Percentiles rank a stretch among this genome's conserved stretches.
Evolutionary conservation across 2,329 filamentous ascomycete species (phyloP).

Genomic region (Rhinocladiella similis): DNA sequence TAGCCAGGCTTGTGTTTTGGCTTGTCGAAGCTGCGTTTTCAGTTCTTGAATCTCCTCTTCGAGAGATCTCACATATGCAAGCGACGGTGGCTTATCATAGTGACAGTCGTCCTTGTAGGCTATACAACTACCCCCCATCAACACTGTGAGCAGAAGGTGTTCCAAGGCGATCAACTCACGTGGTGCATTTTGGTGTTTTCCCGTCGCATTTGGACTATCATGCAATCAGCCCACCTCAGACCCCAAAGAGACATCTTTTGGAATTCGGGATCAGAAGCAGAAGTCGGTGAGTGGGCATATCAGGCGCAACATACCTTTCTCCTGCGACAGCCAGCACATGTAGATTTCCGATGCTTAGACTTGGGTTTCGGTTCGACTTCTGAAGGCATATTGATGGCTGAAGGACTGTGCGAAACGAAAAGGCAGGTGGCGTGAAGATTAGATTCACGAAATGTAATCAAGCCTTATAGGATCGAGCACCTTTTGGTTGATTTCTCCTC

Average conservation of each 20-base stretch:
- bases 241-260: not conserved
- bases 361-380: constrained; percentile 25
- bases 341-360: constrained; percentile 29
- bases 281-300: not conserved
- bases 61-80: constrained; percentile 29
- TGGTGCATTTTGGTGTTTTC: constrained; percentile 29
- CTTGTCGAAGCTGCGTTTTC: constrained; percentile 26
- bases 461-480: not conserved
- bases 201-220: constrained; percentile 29
- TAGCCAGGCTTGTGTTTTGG: constrained; percentile 27
- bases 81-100: constrained; percentile 29
- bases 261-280: too few species aligned
- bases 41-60: constrained; percentile 29
- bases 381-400: constrained; percentile 13
- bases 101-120: constrained; percentile 31
- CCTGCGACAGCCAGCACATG: constrained; percentile 29
- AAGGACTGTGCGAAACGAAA: too few species aligned
- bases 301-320: constrained; percentile 24
- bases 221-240: constrained; percentile 13
- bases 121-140: constrained; percentile 20
- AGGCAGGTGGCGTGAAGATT: not conserved
- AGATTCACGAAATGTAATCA: not conserved
- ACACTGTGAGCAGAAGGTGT: not conserved
- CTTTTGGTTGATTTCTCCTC: constrained; percentile 1
- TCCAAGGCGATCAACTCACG: constrained; percentile 17